Conservation (phyloP, 345 rosid species). For the thale cress (Arabidopsis thaliana) region TAIR10.1 NC_003070.9:27150001-27150500, state of each 20-base stretch:
- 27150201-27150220: slow-evolving; percentile 73
- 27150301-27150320: slow-evolving; percentile 68
- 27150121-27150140: neutral
- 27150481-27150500: slow-evolving; percentile 68
- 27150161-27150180: slow-evolving; percentile 42
- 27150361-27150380: slow-evolving; percentile 2
- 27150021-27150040: slow-evolving; percentile 82
- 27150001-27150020: slow-evolving; percentile 79
- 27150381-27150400: slow-evolving; percentile 22
- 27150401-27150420: slow-evolving; percentile 55
- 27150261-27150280: slow-evolving; percentile 65
- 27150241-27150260: slow-evolving; percentile 58
- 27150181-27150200: slow-evolving; percentile 69
- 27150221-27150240: slow-evolving; percentile 60
- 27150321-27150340: neutral
- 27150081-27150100: slow-evolving; percentile 74
- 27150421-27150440: slow-evolving; percentile 79
- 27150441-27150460: slow-evolving; percentile 81
- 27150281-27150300: slow-evolving; percentile 68
- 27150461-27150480: slow-evolving; percentile 79
- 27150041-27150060: slow-evolving; percentile 89
- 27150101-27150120: neutral
- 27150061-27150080: slow-evolving; percentile 81
- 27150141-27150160: neutral
- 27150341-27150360: neutral